Evolutionary conservation across 1,284 basidiomycete genomes (phyloP), one percentile per base, ranked within the genome.

Genomic region (Exobasidium cylindrosporum): DNA sequence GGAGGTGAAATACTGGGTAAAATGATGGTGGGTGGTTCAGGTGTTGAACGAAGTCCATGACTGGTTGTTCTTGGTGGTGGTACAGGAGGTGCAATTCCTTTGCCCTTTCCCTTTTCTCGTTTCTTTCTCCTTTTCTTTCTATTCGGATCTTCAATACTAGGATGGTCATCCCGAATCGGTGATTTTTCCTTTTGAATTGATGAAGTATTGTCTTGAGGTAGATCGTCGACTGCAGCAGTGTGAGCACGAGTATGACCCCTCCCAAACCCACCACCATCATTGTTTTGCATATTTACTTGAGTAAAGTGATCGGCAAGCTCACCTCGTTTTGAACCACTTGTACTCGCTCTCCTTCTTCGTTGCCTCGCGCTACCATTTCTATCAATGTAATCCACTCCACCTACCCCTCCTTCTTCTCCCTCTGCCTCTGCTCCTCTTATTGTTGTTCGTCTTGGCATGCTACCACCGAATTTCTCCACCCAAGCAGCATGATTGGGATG

Each of bases 401-500:
- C 21, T 44, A 3, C 3, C 21, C 29, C 44, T 13, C 13, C 17
- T 14, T 4, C 47, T 52, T 57, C 57, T 31, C 13, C 53, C 14
- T 28, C 17, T 24, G 14, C 23, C n/a, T 53, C 35, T 32, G 29
- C 50, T 57, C 35, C 31, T 56, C 21, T n/a, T 26, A 23, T 11
- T 26, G 31, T 6, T 13, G 13, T 58, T 40, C 45, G 55, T 21
- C 57, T 11, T 10, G 58, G n/a, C 11, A 47, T n/a, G 44, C 57
- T 46, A 21, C 30, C n/a, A 32, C 58, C 58, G 30, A n/a, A 59
- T 23, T 54, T 13, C 45, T 62, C 57, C 2, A 62, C 23, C 61
- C 61, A 62, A n/a, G 29, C 44, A 4, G 44, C 30, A 45, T 62
- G 61, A 28, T 62, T 43, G 23, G 61, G 61, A 56, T 62, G 61